phyloP scores from a whole-genome alignment of 2,329 filamentous ascomycete genomes.

The Salinomyces thailandicus region DNA sequence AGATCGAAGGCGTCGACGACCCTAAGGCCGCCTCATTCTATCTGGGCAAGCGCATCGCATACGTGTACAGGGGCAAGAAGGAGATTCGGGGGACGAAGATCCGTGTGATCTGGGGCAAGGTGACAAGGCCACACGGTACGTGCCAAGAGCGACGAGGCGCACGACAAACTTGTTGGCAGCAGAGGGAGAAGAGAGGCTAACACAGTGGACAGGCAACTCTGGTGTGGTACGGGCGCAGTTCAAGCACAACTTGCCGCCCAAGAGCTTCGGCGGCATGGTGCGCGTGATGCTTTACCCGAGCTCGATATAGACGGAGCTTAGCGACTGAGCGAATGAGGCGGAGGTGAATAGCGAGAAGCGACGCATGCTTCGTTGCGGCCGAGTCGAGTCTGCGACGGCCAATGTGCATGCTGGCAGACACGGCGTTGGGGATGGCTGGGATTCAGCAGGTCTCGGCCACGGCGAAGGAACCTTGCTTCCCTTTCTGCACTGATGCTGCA shows the following conservation, averaged over 20 bases:
- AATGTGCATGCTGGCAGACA: constrained; percentile 1
- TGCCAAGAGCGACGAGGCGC: not conserved
- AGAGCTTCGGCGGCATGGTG: constrained; percentile 68
- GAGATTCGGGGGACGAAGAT: constrained; percentile 97
- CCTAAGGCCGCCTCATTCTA: constrained; percentile 92
- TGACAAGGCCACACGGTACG: constrained; percentile 86
- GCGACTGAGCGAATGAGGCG: not conserved
- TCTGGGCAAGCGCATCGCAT: constrained; percentile 96
- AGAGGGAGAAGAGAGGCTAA: not conserved
- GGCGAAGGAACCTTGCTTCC: constrained; percentile 1
- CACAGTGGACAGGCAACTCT: constrained; percentile 63
- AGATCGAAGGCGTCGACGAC: constrained; percentile 97
- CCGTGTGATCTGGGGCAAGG: constrained; percentile 97
- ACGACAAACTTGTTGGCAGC: not conserved
- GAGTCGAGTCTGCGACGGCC: no score
- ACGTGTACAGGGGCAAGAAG: constrained; percentile 92
- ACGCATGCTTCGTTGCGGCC: no score
- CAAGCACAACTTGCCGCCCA: constrained; percentile 86
- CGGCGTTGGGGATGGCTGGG: constrained; percentile 1
- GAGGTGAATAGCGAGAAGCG: not conserved
- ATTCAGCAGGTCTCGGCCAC: constrained; percentile 1
- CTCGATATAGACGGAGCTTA: constrained; percentile 24
- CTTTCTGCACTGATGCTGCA: constrained; percentile 3
- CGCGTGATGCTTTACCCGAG: constrained; percentile 33
- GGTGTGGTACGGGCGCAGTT: constrained; percentile 98